Evolutionary conservation across 208 protist species (phyloP), one percentile per base, ranked within the genome.

Genomic region (Wallacemonas sp.): DNA sequence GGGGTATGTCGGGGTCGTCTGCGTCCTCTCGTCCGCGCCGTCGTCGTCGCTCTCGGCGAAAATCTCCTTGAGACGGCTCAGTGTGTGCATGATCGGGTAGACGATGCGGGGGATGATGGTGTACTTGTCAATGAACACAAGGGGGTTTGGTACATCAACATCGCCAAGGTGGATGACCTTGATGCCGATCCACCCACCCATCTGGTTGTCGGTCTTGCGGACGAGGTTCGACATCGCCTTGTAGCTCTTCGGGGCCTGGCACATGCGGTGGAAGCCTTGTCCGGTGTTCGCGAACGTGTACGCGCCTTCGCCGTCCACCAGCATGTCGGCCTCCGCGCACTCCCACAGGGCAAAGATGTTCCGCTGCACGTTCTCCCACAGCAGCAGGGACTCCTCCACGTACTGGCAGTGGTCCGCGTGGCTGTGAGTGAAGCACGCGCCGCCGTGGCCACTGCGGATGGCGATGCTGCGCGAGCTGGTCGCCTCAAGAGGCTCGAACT

Each of bases 61-160:
- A 26, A 98, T 78, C 54, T 79, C 72, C 28, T 82, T 65, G 52
- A 96, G 76, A 2, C 64, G 66, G 14, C 83, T 54, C 3, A 99
- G 72, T 0, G 77, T 85, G 33, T 94, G 84, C 20, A 98, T 81
- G 26, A 99, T 91, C 3, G 97, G 97, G 46, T 92, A 86, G 7
- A 99, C 81, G 32, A 99, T 96, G 39, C 92, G 85, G 3, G 96
- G 91, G 23, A 98, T 92, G 39, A 97, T 92, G 20, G 97, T 99
- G 81, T 99, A 99, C 73, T 99, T 99, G 65, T 99, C 98, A 64
- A 99, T 99, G 77, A 99, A 99, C 28, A 98, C 93, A 1, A 99
- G 79, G 7, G 98, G 94, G 59, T 99, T 99, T 14, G 98, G 98
- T 41, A 99, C 98, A 65, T 99, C 97, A 42, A 89, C 79, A 74